phyloP scores from a whole-genome alignment of 176 grass and related monocot species.

The Triticum urartu region DNA sequence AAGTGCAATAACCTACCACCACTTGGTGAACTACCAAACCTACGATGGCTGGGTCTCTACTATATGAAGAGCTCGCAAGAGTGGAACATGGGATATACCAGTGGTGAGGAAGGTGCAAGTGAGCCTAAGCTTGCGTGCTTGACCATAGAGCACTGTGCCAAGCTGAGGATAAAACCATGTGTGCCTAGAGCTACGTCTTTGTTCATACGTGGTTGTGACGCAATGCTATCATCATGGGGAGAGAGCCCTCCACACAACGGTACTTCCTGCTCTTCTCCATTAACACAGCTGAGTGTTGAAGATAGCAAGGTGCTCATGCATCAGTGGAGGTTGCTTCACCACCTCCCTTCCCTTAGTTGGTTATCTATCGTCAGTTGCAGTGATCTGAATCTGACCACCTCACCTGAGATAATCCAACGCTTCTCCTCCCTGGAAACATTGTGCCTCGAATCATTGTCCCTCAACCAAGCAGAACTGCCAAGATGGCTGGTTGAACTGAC shows the following conservation, averaged over 20 bases:
- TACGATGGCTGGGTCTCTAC: neutral
- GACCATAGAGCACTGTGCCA: too few relatives aligned
- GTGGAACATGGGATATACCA: neutral
- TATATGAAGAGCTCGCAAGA: neutral
- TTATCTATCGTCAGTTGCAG: neutral
- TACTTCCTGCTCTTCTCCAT: neutral
- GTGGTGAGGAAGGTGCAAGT: neutral
- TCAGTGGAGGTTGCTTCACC: neutral
- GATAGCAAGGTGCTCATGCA: neutral
- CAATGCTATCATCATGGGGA: too few relatives aligned
- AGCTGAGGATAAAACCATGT: too few relatives aligned
- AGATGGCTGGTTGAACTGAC: neutral
- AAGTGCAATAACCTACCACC: neutral
- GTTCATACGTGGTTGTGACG: accelerated
- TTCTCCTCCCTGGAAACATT: neutral
- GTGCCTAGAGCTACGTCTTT: too few relatives aligned
- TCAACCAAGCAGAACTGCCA: neutral
- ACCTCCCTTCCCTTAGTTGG: neutral
- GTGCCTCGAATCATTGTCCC: neutral
- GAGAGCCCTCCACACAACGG: accelerated
- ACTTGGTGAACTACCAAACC: neutral
- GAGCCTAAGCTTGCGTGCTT: neutral
- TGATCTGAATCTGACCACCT: neutral
- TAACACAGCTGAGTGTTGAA: accelerated
- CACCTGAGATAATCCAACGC: neutral